Evolutionary conservation across 192 early-diverging fungal genomes (phyloP).

Genomic region (Funneliformis mosseae): DNA sequence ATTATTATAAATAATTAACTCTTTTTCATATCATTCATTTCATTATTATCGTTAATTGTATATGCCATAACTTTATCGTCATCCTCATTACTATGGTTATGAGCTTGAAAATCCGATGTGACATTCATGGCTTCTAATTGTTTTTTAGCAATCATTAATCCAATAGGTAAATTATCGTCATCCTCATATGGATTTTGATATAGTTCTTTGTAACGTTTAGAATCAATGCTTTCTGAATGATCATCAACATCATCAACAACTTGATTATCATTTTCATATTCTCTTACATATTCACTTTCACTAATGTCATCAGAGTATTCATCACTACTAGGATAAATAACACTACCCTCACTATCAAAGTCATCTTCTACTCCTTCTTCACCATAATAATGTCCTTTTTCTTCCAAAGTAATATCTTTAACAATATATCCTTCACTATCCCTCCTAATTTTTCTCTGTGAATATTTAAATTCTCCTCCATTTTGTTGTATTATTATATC

Average conservation of each 20-base stretch:
- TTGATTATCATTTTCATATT: not conserved
- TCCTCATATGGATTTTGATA: not conserved
- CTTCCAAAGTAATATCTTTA: conserved; percentile 28
- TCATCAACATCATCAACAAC: conserved; percentile 15
- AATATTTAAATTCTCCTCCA: not conserved
- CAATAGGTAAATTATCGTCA: conserved; percentile 21
- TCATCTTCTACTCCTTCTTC: not conserved
- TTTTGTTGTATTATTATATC: not conserved
- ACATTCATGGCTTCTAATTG: conserved; percentile 24
- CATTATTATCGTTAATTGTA: not conserved
- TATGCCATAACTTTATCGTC: not conserved
- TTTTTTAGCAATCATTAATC: conserved; percentile 25
- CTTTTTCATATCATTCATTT: not conserved
- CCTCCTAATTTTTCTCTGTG: not conserved
- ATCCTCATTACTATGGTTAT: not conserved
- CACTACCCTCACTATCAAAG: conserved; percentile 17
- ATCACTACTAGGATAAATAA: conserved; percentile 21
- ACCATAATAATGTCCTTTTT: not conserved
- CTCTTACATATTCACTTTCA: not conserved
- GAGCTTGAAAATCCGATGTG: not conserved
- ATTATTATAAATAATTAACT: not conserved
- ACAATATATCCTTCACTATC: conserved; percentile 29
- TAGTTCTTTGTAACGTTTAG: not conserved
- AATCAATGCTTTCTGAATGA: conserved; percentile 6
- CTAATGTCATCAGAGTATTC: conserved; percentile 18